phyloP scores from a whole-genome alignment of 352 stramenopile species.

The Albugo candida region DNA sequence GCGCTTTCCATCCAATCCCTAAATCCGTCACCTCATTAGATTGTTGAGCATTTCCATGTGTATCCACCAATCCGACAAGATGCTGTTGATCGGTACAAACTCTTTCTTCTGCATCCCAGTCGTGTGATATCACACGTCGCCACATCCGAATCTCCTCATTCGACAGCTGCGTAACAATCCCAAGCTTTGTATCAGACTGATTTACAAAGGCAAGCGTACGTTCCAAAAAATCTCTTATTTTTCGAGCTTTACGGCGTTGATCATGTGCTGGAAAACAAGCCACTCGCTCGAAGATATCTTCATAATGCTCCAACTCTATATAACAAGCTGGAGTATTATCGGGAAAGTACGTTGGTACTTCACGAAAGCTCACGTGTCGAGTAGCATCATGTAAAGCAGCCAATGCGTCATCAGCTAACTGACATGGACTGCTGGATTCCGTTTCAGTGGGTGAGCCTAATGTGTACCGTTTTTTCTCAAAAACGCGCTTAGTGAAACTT shows the following conservation, averaged over 20 bases:
- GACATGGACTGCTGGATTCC: no score
- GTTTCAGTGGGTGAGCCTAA: no score
- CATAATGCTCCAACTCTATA: constrained; percentile 44
- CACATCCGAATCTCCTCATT: constrained; percentile 72
- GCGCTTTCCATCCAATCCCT: background rate
- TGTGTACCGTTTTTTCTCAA: no score
- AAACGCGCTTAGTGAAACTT: no score
- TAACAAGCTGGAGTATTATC: constrained; percentile 15
- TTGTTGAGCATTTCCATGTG: background rate
- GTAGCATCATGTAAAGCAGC: no score
- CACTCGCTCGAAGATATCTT: constrained; percentile 54
- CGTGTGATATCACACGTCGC: constrained; percentile 40
- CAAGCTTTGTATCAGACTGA: constrained; percentile 39
- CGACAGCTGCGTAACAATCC: constrained; percentile 50
- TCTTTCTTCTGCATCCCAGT: constrained; percentile 40
- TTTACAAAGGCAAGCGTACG: constrained; percentile 49
- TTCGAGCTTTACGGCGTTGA: constrained; percentile 40
- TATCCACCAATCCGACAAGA: background rate
- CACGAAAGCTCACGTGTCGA: constrained; percentile 20
- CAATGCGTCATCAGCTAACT: no score
- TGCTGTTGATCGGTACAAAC: constrained; percentile 2
- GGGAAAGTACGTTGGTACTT: constrained; percentile 12
- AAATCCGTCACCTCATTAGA: background rate
- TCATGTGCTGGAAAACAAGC: constrained; percentile 44
- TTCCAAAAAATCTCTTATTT: constrained; percentile 63